phyloP scores from a whole-genome alignment of 2,329 filamentous ascomycete species.

The Fusarium pseudocircinatum region DNA sequence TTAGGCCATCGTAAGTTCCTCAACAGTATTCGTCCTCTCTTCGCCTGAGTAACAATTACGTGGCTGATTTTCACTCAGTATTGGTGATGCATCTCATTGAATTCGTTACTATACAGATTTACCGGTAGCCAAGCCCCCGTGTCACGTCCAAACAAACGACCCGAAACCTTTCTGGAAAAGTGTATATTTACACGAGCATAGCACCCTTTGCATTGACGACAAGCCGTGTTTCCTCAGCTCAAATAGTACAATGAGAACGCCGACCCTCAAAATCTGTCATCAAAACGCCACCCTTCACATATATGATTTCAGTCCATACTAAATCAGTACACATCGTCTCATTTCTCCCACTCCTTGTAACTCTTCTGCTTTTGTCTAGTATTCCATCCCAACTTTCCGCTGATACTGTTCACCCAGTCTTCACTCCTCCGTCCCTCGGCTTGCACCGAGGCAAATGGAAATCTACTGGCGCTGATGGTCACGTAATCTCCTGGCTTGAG shows the following conservation, averaged over 20 bases:
- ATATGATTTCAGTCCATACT: not conserved
- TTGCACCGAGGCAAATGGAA: conserved; percentile 82
- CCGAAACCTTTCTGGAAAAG: not conserved
- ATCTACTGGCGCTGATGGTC: conserved; percentile 82
- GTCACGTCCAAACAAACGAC: not conserved
- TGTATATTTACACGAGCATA: not conserved
- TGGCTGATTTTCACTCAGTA: not conserved
- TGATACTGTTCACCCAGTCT: conserved; percentile 86
- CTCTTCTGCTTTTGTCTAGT: conserved; percentile 79
- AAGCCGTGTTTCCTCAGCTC: not conserved
- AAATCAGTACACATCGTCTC: not conserved
- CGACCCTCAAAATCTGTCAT: not conserved
- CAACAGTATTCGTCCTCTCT: not conserved
- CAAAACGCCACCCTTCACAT: conserved; percentile 8
- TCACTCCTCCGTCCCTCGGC: conserved; percentile 74
- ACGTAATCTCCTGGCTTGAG: conserved; percentile 83
- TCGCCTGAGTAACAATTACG: too few species aligned
- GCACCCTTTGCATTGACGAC: not conserved
- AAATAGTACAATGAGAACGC: not conserved
- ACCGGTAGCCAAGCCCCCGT: not conserved
- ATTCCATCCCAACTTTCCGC: conserved; percentile 83
- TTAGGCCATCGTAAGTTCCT: not conserved
- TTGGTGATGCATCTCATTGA: not conserved
- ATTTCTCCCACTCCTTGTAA: conserved; percentile 59
- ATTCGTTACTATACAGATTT: not conserved